phyloP scores from a whole-genome alignment of 2,329 filamentous ascomycete species.

The Zalaria sp. region DNA sequence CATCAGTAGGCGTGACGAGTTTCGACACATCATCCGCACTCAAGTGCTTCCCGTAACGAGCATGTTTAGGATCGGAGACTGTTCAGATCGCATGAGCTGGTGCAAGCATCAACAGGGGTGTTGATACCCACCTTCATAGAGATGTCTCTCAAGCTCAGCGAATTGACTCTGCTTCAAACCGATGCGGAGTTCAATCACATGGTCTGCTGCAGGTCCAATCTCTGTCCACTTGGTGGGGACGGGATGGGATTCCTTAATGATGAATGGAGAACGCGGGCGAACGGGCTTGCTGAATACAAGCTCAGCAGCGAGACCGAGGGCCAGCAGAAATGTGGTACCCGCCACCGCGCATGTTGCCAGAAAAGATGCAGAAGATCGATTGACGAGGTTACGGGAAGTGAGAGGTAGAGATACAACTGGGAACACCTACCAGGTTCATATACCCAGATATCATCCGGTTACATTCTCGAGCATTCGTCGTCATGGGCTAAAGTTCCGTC shows the following conservation, averaged over 20 bases:
- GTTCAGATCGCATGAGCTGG: background rate
- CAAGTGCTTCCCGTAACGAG: constrained; percentile 40
- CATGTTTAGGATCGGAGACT: constrained; percentile 39
- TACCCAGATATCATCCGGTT: too few relatives aligned
- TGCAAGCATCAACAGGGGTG: background rate
- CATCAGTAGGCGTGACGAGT: constrained; percentile 37
- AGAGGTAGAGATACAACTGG: too few relatives aligned
- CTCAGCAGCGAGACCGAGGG: constrained; percentile 3
- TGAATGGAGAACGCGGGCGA: constrained; percentile 24
- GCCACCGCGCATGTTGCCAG: background rate
- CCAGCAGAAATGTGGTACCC: constrained; percentile 3
- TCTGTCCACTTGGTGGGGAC: constrained; percentile 38
- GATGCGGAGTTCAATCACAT: constrained; percentile 41
- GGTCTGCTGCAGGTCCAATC: constrained; percentile 30
- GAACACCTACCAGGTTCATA: too few relatives aligned
- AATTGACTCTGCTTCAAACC: constrained; percentile 45
- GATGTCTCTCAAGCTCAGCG: constrained; percentile 39
- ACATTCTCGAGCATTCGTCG: too few relatives aligned
- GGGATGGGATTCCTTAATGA: constrained; percentile 41
- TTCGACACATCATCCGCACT: constrained; percentile 36
- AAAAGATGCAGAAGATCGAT: background rate
- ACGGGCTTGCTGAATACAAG: constrained; percentile 2
- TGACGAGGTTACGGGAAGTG: background rate
- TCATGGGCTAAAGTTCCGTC: too few relatives aligned
- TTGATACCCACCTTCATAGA: constrained; percentile 31